Base-by-base conservation (phyloP, 345 rosid genomes). In the Viola odorata region DNA sequence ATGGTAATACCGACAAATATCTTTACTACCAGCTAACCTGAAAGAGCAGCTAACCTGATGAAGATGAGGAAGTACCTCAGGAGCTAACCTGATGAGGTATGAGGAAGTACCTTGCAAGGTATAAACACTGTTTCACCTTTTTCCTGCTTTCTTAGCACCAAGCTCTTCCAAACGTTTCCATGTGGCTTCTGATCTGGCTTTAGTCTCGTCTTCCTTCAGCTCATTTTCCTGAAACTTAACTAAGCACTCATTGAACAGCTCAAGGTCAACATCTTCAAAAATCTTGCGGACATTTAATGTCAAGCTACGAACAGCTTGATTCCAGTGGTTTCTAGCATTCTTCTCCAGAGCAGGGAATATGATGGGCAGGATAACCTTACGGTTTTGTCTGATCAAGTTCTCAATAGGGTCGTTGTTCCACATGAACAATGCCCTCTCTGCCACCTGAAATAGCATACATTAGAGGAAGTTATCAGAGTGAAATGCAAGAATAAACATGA, bases 291-390 rank as follows among this genome's bases (percentile, higher is more conserved):
- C 68, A 58, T 69, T 69, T 45, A 63, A 45, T 7, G 73, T 69
- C 73, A 69, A 69, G 60, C 73, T 69, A 45, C 68, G 68, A 45
- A 69, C 73, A 51, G 68, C 73, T 45, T 69, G 73, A 37, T 69
- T 69, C 73, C 73, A 69, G 63, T 69, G 73, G 17, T 10, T 69
- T 58, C 68, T 51, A 57, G 17, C 57, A 63, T 69, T 69, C 51
- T 63, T 63, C 60, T 69, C 68, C 16, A 69, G 44, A 45, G 73
- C 63, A 63, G 73, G 68, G 45, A 57, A 58, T 63, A 69, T 52
- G 32, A 69, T 69, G 14, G 73, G 73, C 55, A 69, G 64, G 44
- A 69, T 69, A 58, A 63, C 55, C 55, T 63, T 53, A 12, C 49
- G 64, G 41, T 69, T 57, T 45, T 58, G 64, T 38, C 16, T 53